Percentiles rank a stretch among this genome's conserved stretches.
These are phyloP conservation scores for Saccharomycopsis sp. DNA, from an alignment of 805 yeast species.

Conservation along the genomic window DNA sequence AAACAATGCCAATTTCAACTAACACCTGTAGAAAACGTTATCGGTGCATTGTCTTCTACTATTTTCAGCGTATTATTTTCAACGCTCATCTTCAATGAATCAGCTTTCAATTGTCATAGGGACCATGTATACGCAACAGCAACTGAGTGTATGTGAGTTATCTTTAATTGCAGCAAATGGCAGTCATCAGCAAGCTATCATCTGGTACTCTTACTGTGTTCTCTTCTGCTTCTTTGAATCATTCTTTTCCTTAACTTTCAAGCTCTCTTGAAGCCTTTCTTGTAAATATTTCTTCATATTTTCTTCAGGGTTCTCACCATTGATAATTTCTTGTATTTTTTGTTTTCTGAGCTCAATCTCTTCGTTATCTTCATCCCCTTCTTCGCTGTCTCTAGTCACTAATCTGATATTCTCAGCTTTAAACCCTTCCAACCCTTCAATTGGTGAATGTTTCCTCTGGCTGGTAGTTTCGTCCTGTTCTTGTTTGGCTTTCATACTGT, in stretches of 20 bases:
- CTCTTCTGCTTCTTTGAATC: constrained; percentile 1
- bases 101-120: too few relatives aligned
- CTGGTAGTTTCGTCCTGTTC: background rate
- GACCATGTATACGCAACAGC: too few relatives aligned
- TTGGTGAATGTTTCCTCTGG: background rate
- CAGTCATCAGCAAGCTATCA: too few relatives aligned
- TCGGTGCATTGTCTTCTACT: too few relatives aligned
- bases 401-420: constrained; percentile 44
- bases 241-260: constrained; percentile 2
- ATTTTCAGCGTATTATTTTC: too few relatives aligned
- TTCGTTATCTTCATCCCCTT: constrained; percentile 36
- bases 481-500: background rate
- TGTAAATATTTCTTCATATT: constrained; percentile 62
- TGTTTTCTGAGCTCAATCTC: constrained; percentile 50
- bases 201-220: too few relatives aligned
- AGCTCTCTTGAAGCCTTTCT: constrained; percentile 42
- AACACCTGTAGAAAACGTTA: too few relatives aligned
- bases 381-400: constrained; percentile 41
- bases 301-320: constrained; percentile 72
- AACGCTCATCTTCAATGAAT: too few relatives aligned
- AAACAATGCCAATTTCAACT: too few relatives aligned
- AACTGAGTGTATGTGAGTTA: too few relatives aligned
- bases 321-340: constrained; percentile 61
- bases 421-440: background rate
- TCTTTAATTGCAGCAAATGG: too few relatives aligned